Percentiles rank a stretch among this genome's conserved stretches.
Conservation (phyloP, 2,329 filamentous ascomycete genomes). For the Rosellinia necatrix region DNA sequence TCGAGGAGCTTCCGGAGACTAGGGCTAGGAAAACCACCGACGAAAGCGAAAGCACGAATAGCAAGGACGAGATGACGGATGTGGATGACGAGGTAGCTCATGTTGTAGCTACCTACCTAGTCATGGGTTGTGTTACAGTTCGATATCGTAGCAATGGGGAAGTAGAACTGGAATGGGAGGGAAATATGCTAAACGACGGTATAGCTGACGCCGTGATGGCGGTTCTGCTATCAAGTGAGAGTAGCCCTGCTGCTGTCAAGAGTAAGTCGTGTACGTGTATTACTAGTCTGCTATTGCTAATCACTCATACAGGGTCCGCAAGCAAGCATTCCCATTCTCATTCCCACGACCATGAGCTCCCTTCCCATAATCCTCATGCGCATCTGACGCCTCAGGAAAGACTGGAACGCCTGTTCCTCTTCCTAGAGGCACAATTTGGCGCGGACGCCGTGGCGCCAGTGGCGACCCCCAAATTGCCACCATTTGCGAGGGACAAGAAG, state of each 20-base stretch:
- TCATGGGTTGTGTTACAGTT: slow-evolving; percentile 93
- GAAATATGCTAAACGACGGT: slow-evolving; percentile 95
- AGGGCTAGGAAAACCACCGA: slow-evolving; percentile 49
- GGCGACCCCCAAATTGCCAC: slow-evolving; percentile 61
- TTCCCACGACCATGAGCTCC: slow-evolving; percentile 49
- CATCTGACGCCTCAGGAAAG: slow-evolving; percentile 74
- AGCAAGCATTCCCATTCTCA: slow-evolving; percentile 60
- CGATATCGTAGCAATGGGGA: slow-evolving; percentile 76
- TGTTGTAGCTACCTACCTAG: slow-evolving; percentile 62
- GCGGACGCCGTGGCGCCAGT: slow-evolving; percentile 80
- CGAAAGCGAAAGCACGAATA: slow-evolving; percentile 39
- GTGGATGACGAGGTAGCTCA: slow-evolving; percentile 68
- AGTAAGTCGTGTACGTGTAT: slow-evolving; percentile 57
- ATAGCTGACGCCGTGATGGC: slow-evolving; percentile 98
- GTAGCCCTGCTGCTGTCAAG: slow-evolving; percentile 91
- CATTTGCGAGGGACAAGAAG: slow-evolving; percentile 43
- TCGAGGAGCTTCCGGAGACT: slow-evolving; percentile 70
- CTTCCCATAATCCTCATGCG: slow-evolving; percentile 72
- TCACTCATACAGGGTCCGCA: slow-evolving; percentile 56
- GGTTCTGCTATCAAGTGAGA: slow-evolving; percentile 89
- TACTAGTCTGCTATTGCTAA: slow-evolving; percentile 21
- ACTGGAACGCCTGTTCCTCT: slow-evolving; percentile 86
- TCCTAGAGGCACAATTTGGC: slow-evolving; percentile 96
- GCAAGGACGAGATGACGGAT: slow-evolving; percentile 52
- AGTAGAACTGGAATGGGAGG: slow-evolving; percentile 94